Conservation (phyloP, 495 filamentous ascomycete genomes). For the Pseudotulostoma volvatum region DNA sequence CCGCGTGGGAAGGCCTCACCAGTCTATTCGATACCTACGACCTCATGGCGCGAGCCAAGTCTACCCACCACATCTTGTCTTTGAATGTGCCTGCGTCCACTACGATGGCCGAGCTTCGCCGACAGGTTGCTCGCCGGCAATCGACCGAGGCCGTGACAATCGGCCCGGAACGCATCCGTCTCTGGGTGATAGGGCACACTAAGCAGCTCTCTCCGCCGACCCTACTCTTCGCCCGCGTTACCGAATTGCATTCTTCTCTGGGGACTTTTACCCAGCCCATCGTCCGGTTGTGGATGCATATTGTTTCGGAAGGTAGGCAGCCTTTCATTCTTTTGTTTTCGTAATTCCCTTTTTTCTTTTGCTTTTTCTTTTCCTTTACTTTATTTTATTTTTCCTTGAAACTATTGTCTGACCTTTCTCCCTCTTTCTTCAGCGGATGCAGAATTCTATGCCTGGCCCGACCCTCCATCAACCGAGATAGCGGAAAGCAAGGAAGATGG, state of each 20-base stretch:
- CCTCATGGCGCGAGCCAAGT: conserved; percentile 28
- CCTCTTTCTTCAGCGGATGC: conserved; percentile 18
- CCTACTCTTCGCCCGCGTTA: conserved; percentile 21
- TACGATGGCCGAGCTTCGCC: conserved; percentile 25
- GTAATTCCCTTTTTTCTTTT: no score
- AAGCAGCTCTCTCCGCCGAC: conserved; percentile 21
- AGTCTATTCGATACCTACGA: conserved; percentile 31
- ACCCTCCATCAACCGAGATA: conserved; percentile 14
- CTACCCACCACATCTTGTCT: conserved; percentile 23
- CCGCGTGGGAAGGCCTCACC: conserved; percentile 18
- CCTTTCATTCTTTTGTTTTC: no score
- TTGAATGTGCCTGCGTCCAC: conserved; percentile 24
- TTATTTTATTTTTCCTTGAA: no score
- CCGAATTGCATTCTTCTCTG: conserved; percentile 19
- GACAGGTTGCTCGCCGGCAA: conserved; percentile 23
- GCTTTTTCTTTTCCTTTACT: no score
- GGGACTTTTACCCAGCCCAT: conserved; percentile 11
- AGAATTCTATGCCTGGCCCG: conserved; percentile 27
- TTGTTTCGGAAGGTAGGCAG: conserved; percentile 23
- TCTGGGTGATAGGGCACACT: conserved; percentile 29
- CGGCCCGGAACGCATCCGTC: conserved; percentile 22
- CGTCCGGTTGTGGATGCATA: conserved; percentile 29
- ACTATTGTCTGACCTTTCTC: no score
- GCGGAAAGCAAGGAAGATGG: conserved; percentile 23
- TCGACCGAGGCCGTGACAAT: conserved; percentile 11